Percentiles rank a stretch among this genome's conserved stretches.
Evolutionary conservation across 352 stramenopile species (phyloP).

Genomic region (Globisporangium spiculum): DNA sequence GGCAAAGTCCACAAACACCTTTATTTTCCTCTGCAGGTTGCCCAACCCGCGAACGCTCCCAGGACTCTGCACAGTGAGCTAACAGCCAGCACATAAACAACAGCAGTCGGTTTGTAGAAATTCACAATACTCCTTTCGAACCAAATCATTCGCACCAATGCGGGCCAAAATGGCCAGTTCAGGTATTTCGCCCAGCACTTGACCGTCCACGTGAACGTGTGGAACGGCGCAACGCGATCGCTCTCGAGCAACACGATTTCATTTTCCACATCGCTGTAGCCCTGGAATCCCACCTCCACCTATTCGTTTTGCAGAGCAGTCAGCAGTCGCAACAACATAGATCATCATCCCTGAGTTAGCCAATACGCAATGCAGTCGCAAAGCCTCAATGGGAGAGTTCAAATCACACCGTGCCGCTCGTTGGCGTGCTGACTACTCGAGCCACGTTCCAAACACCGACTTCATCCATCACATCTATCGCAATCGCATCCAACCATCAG

Average conservation of each 20-base stretch:
- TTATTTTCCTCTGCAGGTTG: conserved; percentile 29
- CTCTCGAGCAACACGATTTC: conserved; percentile 53
- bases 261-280: conserved; percentile 43
- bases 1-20: conserved; percentile 52
- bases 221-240: conserved; percentile 54
- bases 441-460: conserved; percentile 14
- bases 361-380: neutral
- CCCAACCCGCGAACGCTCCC: conserved; percentile 30
- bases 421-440: neutral
- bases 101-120: neutral
- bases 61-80: conserved; percentile 61
- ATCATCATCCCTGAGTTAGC: neutral
- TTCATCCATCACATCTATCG: conserved; percentile 14
- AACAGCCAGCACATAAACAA: neutral
- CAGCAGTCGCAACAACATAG: neutral
- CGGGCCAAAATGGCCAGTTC: conserved; percentile 68
- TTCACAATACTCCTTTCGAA: neutral
- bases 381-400: neutral
- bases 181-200: conserved; percentile 77
- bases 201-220: conserved; percentile 66
- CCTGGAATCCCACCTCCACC: conserved; percentile 49
- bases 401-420: neutral
- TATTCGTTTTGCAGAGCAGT: neutral
- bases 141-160: conserved; percentile 28
- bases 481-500: neutral